Base-by-base conservation (phyloP, 176 grass and related monocot species). In the Neostapfia colusana region DNA sequence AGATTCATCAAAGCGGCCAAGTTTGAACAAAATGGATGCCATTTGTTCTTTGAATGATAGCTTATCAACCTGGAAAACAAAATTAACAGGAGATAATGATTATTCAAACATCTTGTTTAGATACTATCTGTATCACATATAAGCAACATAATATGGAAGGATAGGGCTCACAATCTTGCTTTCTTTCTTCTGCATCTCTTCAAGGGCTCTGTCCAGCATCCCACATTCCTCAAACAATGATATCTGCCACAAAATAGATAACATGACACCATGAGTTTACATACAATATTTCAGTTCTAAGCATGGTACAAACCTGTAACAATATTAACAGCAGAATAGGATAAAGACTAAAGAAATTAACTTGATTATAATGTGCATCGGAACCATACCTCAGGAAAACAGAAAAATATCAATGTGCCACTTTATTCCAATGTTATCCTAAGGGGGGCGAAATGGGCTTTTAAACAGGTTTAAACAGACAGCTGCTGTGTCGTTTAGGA, bases 1-100 rank as follows among this genome's bases (percentile, higher is more conserved):
- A 28, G 84, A 88, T 74, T 92, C 87, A 73, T 99, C 89, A 69
- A 92, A 89, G 63, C 49, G 74, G 31, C 81, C 71, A 70, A 95
- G 85, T 82, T 95, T 95, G 77, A 92, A 75, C 65, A 99, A 78
- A 63, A 99, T 79, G 28, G 85, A 85, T 64, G 96, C 92, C 92
- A 99, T 99, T 82, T 95, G 96, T 83, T 99, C 96, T 76, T 80
- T 95, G 77, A 90, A 95, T 42, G 96, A 80, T 78, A 99, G 67
- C 77, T 89, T 99, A 75, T 95, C 96, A 57, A 99, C 89, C 96
- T 99, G 75, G 72, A 59, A 89, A 24, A 68, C 46, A 72, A 93
- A 79, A 84, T 65, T 66, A 26, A 71, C 65, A 55, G 65, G 18
- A 79, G 57, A 34, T 4, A 67, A 67, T 25, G 25, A 28, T 73